These are phyloP conservation scores for Penicillium samsonianum DNA, from an alignment of 495 filamentous ascomycete genomes.

Conservation along the genomic window DNA sequence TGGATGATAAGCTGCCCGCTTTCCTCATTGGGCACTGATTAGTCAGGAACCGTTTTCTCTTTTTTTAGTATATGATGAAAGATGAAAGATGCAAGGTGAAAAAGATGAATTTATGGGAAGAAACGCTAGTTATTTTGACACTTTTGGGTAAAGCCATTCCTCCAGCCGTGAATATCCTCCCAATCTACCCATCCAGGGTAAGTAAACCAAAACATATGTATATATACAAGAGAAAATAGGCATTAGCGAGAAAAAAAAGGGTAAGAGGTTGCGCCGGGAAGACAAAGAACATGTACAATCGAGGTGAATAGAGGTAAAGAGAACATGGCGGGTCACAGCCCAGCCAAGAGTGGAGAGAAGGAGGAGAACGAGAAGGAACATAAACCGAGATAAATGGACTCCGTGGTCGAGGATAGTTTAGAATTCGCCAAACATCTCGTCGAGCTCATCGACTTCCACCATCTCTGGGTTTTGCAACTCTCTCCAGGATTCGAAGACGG, in stretches of 20 bases:
- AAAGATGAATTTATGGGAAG: conserved; percentile 9
- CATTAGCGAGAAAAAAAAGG: conserved; percentile 26
- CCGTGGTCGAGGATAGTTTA: conserved; percentile 23
- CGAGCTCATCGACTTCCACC: conserved; percentile 89
- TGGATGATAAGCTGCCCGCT: background rate
- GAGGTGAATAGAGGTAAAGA: conserved; percentile 18
- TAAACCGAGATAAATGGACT: background rate
- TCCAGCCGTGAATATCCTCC: conserved; percentile 19
- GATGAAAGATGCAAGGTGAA: background rate
- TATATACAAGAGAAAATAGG: conserved; percentile 39
- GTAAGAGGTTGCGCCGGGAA: conserved; percentile 22
- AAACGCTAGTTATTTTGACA: conserved; percentile 14
- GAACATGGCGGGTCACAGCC: conserved; percentile 19
- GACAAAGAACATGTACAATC: conserved; percentile 35
- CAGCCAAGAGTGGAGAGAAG: conserved; percentile 21
- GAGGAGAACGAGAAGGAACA: conserved; percentile 2
- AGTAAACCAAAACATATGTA: conserved; percentile 27
- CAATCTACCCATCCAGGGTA: conserved; percentile 32
- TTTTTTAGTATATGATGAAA: no score
- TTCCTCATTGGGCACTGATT: background rate
- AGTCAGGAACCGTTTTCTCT: background rate
- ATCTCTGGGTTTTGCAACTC: conserved; percentile 82
- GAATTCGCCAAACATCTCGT: conserved; percentile 71
- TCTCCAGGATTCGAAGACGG: conserved; percentile 49
- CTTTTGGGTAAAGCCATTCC: conserved; percentile 15